Conservation (phyloP, 2,329 filamentous ascomycete species). For the Fusarium hainanense region DNA sequence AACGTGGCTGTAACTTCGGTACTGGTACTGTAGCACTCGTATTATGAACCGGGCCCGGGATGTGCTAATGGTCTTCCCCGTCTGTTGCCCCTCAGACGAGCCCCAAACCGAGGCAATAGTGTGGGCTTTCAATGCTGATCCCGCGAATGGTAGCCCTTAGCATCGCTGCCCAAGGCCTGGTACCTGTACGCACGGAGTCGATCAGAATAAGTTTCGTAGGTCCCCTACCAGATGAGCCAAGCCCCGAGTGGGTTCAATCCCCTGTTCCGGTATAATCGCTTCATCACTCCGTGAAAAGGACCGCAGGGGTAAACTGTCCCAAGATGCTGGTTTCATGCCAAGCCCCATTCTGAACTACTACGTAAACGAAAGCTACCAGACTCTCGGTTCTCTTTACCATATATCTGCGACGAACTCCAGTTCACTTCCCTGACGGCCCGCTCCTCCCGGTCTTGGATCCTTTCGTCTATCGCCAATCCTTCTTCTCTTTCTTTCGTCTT, state of each 20-base stretch:
- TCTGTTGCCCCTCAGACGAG: slow-evolving; percentile 2
- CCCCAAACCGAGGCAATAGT: slow-evolving; percentile 14
- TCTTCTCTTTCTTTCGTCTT: neutral
- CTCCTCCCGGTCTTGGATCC: slow-evolving; percentile 24
- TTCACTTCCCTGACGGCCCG: slow-evolving; percentile 28
- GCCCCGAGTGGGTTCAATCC: slow-evolving; percentile 9
- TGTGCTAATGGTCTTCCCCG: neutral
- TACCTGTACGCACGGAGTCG: neutral
- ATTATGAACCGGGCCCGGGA: neutral
- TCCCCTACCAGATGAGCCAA: slow-evolving; percentile 3
- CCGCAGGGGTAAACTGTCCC: slow-evolving; percentile 11
- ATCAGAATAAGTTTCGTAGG: slow-evolving; percentile 1
- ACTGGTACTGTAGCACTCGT: neutral
- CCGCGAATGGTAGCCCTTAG: slow-evolving; percentile 3
- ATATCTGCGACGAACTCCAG: slow-evolving; percentile 34
- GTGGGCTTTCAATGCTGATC: slow-evolving; percentile 2
- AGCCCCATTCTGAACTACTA: neutral
- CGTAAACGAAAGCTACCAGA: slow-evolving; percentile 1
- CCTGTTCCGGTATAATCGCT: slow-evolving; percentile 2
- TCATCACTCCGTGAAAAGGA: slow-evolving; percentile 24
- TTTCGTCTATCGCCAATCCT: slow-evolving; percentile 25
- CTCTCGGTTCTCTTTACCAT: slow-evolving; percentile 12
- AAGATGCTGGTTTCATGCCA: slow-evolving; percentile 21
- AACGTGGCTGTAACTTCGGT: neutral
- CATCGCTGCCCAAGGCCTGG: slow-evolving; percentile 24